These are phyloP conservation scores for Xanthoconium purpureum DNA, from an alignment of 768 basidiomycete genomes.

Conservation along the genomic window DNA sequence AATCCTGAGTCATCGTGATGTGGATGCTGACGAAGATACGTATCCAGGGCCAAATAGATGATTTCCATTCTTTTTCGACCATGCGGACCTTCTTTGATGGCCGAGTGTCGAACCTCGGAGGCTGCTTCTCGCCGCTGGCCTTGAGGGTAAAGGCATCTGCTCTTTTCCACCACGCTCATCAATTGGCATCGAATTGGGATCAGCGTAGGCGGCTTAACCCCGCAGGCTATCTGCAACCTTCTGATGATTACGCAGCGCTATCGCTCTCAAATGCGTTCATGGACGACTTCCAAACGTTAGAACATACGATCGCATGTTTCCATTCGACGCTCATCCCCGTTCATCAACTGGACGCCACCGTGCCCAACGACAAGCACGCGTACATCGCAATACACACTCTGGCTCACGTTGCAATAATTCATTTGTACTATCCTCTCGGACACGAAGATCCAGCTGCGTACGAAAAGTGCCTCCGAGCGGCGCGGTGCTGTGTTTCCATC, in stretches of 20 bases:
- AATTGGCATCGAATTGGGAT: slow-evolving; percentile 58
- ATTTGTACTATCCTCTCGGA: slow-evolving; percentile 61
- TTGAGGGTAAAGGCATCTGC: slow-evolving; percentile 75
- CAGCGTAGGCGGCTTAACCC: slow-evolving; percentile 43
- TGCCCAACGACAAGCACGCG: slow-evolving; percentile 55
- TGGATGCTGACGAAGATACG: slow-evolving; percentile 15
- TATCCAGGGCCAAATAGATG: slow-evolving; percentile 55
- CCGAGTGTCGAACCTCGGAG: slow-evolving; percentile 44
- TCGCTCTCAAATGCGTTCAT: slow-evolving; percentile 47
- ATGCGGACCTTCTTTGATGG: slow-evolving; percentile 61
- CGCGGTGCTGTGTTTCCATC: slow-evolving; percentile 56
- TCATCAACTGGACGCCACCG: slow-evolving; percentile 57
- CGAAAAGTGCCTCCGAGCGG: slow-evolving; percentile 65
- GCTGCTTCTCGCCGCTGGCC: slow-evolving; percentile 60
- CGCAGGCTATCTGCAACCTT: slow-evolving; percentile 10
- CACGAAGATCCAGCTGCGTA: slow-evolving; percentile 57
- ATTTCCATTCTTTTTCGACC: slow-evolving; percentile 52
- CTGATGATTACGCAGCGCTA: slow-evolving; percentile 35
- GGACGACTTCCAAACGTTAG: slow-evolving; percentile 59
- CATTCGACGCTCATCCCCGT: slow-evolving; percentile 60
- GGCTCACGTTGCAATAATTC: slow-evolving; percentile 62
- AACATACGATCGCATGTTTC: slow-evolving; percentile 63
- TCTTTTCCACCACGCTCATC: slow-evolving; percentile 65
- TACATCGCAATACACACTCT: slow-evolving; percentile 63
- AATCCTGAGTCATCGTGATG: slow-evolving; percentile 5